phyloP scores from a whole-genome alignment of 495 filamentous ascomycete species.

The Rhypophila decipiens region DNA sequence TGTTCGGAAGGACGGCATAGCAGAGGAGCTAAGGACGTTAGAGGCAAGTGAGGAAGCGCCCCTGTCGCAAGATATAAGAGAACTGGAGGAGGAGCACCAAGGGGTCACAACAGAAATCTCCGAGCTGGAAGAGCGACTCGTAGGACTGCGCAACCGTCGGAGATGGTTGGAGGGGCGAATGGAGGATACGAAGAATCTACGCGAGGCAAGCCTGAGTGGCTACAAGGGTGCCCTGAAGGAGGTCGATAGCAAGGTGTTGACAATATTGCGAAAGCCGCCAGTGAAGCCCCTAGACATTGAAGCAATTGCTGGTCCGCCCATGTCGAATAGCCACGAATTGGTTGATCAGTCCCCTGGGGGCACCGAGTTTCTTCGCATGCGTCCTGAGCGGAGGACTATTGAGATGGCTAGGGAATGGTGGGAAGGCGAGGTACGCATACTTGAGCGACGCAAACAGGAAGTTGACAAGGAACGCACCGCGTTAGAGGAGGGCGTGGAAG shows the following conservation, averaged over 20 bases:
- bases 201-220: slow-evolving; percentile 46
- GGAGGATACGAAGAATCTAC: slow-evolving; percentile 53
- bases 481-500: slow-evolving; percentile 71
- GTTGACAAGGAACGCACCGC: slow-evolving; percentile 67
- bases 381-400: slow-evolving; percentile 63
- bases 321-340: not conserved
- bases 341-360: slow-evolving; percentile 21
- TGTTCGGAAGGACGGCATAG: slow-evolving; percentile 41
- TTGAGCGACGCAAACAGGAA: slow-evolving; percentile 51
- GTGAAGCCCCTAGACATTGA: slow-evolving; percentile 36
- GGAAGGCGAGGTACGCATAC: slow-evolving; percentile 53
- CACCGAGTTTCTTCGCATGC: slow-evolving; percentile 48
- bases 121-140: slow-evolving; percentile 55
- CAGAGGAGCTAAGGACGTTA: slow-evolving; percentile 33
- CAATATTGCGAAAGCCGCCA: slow-evolving; percentile 62
- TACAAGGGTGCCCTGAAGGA: slow-evolving; percentile 51
- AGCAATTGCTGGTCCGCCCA: slow-evolving; percentile 17
- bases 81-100: slow-evolving; percentile 44
- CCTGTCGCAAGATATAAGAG: slow-evolving; percentile 54
- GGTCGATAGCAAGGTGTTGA: slow-evolving; percentile 70
- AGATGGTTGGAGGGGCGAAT: slow-evolving; percentile 55
- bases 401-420: slow-evolving; percentile 75
- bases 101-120: slow-evolving; percentile 54
- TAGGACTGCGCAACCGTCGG: slow-evolving; percentile 58
- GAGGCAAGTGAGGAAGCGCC: slow-evolving; percentile 34